phyloP scores from a whole-genome alignment of 1,284 basidiomycete genomes.

The Cryptococcus deneoformans region DNA sequence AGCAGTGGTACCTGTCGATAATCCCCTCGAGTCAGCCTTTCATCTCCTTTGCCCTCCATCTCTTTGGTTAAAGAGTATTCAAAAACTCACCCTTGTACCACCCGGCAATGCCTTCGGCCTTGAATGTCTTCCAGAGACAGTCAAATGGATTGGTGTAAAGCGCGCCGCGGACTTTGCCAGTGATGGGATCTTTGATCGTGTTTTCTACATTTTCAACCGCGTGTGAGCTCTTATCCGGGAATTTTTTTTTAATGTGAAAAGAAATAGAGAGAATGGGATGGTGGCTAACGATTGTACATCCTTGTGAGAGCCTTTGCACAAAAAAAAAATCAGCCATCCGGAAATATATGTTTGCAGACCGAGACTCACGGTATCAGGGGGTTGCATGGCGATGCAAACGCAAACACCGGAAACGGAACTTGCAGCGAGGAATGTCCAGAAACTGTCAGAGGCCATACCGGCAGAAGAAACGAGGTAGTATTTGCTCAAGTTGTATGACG shows the following conservation, averaged over 20 bases:
- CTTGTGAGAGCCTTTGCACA: conserved; percentile 72
- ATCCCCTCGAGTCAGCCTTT: conserved; percentile 48
- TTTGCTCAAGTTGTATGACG: conserved; percentile 93
- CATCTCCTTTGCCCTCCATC: not conserved
- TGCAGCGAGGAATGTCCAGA: conserved; percentile 84
- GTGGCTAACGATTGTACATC: conserved; percentile 77
- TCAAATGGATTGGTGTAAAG: conserved; percentile 91
- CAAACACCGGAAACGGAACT: conserved; percentile 87
- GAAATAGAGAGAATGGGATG: too few species aligned
- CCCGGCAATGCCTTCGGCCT: conserved; percentile 81
- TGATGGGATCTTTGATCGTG: conserved; percentile 61
- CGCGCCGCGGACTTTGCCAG: conserved; percentile 70
- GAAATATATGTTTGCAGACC: not conserved
- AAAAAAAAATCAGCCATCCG: not conserved
- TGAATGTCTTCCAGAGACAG: conserved; percentile 93
- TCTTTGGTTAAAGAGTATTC: too few species aligned
- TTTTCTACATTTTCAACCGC: conserved; percentile 54
- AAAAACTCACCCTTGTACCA: conserved; percentile 67
- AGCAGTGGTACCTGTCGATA: conserved; percentile 67
- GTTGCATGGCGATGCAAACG: conserved; percentile 89
- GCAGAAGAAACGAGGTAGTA: conserved; percentile 62
- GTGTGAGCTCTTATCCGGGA: conserved; percentile 1
- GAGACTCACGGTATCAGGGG: conserved; percentile 33
- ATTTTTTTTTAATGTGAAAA: not conserved
- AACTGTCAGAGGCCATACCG: conserved; percentile 66